Conservation (phyloP, 2,329 filamentous ascomycete genomes). For the Aspergillus fischeri region DNA sequence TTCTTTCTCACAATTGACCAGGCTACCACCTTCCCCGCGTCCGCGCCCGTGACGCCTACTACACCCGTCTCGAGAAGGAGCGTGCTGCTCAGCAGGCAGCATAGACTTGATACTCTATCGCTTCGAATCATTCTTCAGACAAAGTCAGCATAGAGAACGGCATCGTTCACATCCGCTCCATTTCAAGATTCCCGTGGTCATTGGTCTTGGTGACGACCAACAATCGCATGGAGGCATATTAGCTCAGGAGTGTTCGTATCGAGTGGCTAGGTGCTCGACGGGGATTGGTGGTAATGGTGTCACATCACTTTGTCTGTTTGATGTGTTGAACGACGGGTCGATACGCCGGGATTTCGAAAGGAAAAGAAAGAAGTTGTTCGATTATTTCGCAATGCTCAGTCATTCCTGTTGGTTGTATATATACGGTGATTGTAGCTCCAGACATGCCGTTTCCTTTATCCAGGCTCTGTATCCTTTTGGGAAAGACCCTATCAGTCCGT, state of each 20-base stretch:
- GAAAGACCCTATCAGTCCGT: not conserved
- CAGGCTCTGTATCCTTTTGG: not conserved
- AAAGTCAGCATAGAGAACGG: slow-evolving; percentile 3
- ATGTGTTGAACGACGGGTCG: slow-evolving; percentile 11
- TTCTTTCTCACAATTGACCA: slow-evolving; percentile 23
- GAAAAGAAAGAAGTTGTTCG: slow-evolving; percentile 10
- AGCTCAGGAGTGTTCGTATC: not conserved
- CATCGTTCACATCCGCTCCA: not conserved
- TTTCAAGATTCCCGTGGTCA: not conserved
- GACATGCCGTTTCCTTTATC: not conserved
- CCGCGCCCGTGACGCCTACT: slow-evolving; percentile 60
- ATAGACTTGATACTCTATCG: slow-evolving; percentile 19
- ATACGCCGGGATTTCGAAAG: slow-evolving; percentile 1
- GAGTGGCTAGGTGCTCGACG: not conserved
- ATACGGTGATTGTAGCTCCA: slow-evolving; percentile 15
- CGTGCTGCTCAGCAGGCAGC: slow-evolving; percentile 42
- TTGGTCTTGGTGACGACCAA: not conserved
- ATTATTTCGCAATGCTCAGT: slow-evolving; percentile 14
- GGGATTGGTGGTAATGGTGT: not conserved
- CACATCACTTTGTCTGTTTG: not conserved
- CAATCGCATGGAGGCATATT: not conserved
- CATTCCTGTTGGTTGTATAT: slow-evolving; percentile 27
- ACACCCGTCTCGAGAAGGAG: slow-evolving; percentile 61
- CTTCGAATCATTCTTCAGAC: not conserved
- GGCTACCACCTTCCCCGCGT: slow-evolving; percentile 63